These are phyloP conservation scores for Aspergillus quadricinctus DNA, from an alignment of 2,329 filamentous ascomycete species.

Conservation along the genomic window DNA sequence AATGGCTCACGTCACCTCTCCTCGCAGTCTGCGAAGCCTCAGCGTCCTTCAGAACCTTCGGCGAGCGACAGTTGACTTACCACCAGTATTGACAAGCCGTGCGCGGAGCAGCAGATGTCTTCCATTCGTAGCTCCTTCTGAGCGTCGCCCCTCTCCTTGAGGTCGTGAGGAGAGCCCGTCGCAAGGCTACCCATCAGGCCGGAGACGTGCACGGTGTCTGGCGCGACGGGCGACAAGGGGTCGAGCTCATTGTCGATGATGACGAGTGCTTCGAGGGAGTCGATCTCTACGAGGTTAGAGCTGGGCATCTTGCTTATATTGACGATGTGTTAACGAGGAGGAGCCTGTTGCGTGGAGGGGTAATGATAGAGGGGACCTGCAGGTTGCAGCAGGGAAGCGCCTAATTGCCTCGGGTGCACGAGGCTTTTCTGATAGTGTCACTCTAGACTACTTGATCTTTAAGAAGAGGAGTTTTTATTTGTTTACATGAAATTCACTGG, in stretches of 20 bases:
- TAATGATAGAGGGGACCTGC: neutral
- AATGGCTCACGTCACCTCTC: constrained; percentile 42
- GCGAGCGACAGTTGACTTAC: constrained; percentile 27
- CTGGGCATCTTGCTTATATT: constrained; percentile 3
- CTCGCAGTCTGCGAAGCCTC: constrained; percentile 40
- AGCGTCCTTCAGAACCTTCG: neutral
- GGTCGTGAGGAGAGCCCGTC: constrained; percentile 29
- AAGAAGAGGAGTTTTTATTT: neutral
- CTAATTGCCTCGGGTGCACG: neutral
- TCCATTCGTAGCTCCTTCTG: constrained; percentile 47
- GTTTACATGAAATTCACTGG: neutral
- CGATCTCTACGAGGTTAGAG: constrained; percentile 36
- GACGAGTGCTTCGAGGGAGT: constrained; percentile 46
- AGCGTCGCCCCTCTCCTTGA: constrained; percentile 39
- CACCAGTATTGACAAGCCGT: constrained; percentile 51
- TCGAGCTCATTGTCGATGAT: constrained; percentile 56
- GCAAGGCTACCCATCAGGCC: constrained; percentile 44
- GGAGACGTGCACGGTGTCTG: constrained; percentile 40
- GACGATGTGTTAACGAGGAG: neutral
- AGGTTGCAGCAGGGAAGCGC: neutral
- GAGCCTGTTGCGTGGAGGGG: neutral
- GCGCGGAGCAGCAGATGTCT: constrained; percentile 51
- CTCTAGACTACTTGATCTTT: neutral
- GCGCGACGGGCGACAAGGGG: constrained; percentile 46
- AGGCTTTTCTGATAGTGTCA: neutral